Evolutionary conservation across 1,284 basidiomycete species (phyloP).

Genomic region (Lentinula novae-zelandiae): DNA sequence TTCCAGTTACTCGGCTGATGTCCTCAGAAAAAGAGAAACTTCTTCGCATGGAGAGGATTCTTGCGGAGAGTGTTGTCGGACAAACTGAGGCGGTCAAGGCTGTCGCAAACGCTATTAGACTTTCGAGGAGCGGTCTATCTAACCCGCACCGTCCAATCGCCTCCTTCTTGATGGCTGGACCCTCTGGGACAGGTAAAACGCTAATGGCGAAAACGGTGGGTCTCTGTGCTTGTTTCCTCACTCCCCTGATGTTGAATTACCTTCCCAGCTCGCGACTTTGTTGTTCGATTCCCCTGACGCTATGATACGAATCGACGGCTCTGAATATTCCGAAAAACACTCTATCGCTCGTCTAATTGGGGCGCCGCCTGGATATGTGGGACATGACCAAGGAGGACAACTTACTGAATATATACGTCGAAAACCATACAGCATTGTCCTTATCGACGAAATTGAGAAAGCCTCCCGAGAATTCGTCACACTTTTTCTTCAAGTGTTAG

Average conservation of each 20-base stretch:
- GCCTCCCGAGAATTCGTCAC: conserved; percentile 88
- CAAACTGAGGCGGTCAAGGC: conserved; percentile 88
- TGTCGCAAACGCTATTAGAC: conserved; percentile 87
- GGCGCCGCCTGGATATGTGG: conserved; percentile 86
- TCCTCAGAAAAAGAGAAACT: conserved; percentile 92
- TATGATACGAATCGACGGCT: conserved; percentile 90
- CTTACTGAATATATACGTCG: conserved; percentile 90
- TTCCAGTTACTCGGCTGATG: conserved; percentile 86
- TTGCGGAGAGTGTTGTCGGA: conserved; percentile 74
- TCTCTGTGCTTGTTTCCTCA: conserved; percentile 12
- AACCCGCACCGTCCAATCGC: conserved; percentile 86
- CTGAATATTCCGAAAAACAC: conserved; percentile 93
- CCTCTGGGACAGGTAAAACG: conserved; percentile 90
- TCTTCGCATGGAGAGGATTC: conserved; percentile 70
- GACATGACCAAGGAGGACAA: conserved; percentile 88
- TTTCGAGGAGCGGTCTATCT: conserved; percentile 87
- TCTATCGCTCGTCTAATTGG: conserved; percentile 89
- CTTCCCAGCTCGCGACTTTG: conserved; percentile 72
- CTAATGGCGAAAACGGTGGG: conserved; percentile 87
- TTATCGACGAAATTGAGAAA: conserved; percentile 90
- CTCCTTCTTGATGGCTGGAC: conserved; percentile 90
- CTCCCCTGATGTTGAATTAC: conserved; percentile 13
- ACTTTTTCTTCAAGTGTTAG: conserved; percentile 90
- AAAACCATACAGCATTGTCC: conserved; percentile 79
- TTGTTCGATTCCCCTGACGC: conserved; percentile 89